Evolutionary conservation across 2,329 filamentous ascomycete genomes (phyloP).

Genomic region (Curvularia lunata): DNA sequence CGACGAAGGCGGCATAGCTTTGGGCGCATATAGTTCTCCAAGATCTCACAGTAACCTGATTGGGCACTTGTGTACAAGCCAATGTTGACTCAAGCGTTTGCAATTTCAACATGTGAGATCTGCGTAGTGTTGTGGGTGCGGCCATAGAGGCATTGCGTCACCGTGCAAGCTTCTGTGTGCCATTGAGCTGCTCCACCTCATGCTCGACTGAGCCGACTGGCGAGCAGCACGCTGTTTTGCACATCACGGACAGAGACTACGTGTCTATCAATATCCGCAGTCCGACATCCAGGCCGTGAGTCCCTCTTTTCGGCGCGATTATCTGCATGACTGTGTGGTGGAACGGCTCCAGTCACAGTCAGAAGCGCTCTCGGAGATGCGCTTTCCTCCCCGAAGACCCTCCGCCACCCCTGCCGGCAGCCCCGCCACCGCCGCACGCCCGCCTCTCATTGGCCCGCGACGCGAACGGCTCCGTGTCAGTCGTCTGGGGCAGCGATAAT

Average conservation of each 20-base stretch:
- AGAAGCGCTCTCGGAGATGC: conserved; percentile 26
- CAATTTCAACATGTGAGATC: not conserved
- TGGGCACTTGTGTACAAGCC: conserved; percentile 1
- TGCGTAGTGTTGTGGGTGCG: not conserved
- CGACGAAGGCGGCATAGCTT: conserved; percentile 38
- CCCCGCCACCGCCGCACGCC: not conserved
- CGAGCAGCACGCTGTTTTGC: not conserved
- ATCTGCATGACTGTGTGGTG: conserved; percentile 17
- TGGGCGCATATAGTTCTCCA: conserved; percentile 16
- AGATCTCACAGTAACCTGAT: conserved; percentile 15
- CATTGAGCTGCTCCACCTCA: not conserved
- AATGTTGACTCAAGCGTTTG: not conserved
- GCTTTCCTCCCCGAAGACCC: conserved; percentile 27
- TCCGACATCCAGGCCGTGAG: not conserved
- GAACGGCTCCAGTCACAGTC: not conserved
- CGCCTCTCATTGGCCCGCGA: conserved; percentile 12
- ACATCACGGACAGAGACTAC: not conserved
- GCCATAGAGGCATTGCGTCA: conserved; percentile 3
- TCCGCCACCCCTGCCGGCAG: conserved; percentile 16
- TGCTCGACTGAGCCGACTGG: not conserved
- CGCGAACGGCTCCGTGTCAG: conserved; percentile 10
- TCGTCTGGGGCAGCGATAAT: conserved; percentile 23
- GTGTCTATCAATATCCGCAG: not conserved
- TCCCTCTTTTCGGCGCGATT: conserved; percentile 1
- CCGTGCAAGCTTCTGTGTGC: not conserved